Evolutionary conservation across 129 eudicot genomes (phyloP).

Genomic region (Silybum marianum): DNA sequence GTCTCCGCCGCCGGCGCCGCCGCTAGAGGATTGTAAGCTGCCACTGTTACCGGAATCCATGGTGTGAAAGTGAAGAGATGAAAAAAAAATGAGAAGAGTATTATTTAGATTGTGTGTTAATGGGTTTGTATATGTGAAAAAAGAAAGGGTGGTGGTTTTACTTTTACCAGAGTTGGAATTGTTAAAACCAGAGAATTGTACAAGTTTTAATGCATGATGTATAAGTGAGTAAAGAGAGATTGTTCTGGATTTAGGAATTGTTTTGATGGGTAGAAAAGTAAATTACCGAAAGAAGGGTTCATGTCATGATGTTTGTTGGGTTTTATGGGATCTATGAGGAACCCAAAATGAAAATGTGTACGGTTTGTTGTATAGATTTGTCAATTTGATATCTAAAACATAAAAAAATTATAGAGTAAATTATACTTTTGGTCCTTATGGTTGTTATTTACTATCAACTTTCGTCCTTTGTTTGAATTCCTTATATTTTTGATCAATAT

Average conservation of each 20-base stretch:
- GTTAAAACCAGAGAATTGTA: background rate
- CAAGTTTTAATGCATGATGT: background rate
- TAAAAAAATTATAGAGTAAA: too few species aligned
- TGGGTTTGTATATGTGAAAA: conserved; percentile 12
- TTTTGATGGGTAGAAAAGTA: background rate
- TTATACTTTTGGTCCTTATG: too few species aligned
- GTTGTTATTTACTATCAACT: too few species aligned
- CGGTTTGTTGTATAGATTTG: background rate
- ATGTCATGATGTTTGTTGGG: conserved; percentile 28
- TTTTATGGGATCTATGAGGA: conserved; percentile 29
- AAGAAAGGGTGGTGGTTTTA: conserved; percentile 6
- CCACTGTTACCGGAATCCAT: conserved; percentile 65
- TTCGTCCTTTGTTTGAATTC: too few species aligned
- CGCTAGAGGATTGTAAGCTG: conserved; percentile 64
- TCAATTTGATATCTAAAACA: background rate
- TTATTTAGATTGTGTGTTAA: conserved; percentile 3
- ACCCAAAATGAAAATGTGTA: conserved; percentile 13
- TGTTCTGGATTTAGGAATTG: background rate
- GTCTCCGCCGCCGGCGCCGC: conserved; percentile 18
- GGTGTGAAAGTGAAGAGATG: conserved; percentile 16
- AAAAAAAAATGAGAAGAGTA: background rate
- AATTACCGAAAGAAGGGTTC: background rate
- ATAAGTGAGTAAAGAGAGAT: background rate
- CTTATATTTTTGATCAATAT: too few species aligned
- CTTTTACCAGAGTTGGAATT: conserved; percentile 15